These are phyloP conservation scores for Trichoderma sp. DNA, from an alignment of 2,329 filamentous ascomycete genomes.

Conservation along the genomic window DNA sequence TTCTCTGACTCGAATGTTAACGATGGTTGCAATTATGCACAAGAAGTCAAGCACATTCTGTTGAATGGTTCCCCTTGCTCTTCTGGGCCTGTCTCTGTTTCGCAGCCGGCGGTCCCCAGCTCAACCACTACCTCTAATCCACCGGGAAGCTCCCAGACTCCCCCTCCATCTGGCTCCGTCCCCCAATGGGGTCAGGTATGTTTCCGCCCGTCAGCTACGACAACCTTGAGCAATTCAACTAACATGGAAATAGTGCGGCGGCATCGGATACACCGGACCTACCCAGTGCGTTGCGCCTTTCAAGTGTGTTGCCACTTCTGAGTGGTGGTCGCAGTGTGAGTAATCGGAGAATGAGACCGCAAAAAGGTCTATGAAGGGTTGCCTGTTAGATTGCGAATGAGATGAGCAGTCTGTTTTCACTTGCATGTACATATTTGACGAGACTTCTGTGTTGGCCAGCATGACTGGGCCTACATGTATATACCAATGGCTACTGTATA, in stretches of 20 bases:
- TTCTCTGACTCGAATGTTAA: constrained; percentile 36
- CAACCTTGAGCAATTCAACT: neutral
- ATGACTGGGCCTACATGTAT: too few relatives aligned
- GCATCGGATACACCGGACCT: constrained; percentile 24
- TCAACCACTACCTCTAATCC: neutral
- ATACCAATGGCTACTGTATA: too few relatives aligned
- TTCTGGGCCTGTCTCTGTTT: neutral
- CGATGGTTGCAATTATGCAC: constrained; percentile 23
- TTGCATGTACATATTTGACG: too few relatives aligned
- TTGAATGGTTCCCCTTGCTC: constrained; percentile 14
- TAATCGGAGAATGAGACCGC: neutral
- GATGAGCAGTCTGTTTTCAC: too few relatives aligned
- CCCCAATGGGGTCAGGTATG: constrained; percentile 19
- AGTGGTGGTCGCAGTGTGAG: constrained; percentile 26
- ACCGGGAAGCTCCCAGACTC: neutral
- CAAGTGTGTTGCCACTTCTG: constrained; percentile 22
- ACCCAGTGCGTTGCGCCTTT: constrained; percentile 26
- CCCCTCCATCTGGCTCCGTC: constrained; percentile 5
- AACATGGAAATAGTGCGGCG: constrained; percentile 24
- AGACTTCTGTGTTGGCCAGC: too few relatives aligned
- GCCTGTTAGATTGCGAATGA: too few relatives aligned
- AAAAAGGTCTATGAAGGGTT: too few relatives aligned
- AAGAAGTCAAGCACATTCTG: constrained; percentile 8
- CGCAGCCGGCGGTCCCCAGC: neutral
- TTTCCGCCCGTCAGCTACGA: neutral